A percentile compares a stretch with the other conserved stretches of the same genome.
Evolutionary conservation across 257 asterid species (phyloP).

Genomic region (Solanum virginianum): DNA sequence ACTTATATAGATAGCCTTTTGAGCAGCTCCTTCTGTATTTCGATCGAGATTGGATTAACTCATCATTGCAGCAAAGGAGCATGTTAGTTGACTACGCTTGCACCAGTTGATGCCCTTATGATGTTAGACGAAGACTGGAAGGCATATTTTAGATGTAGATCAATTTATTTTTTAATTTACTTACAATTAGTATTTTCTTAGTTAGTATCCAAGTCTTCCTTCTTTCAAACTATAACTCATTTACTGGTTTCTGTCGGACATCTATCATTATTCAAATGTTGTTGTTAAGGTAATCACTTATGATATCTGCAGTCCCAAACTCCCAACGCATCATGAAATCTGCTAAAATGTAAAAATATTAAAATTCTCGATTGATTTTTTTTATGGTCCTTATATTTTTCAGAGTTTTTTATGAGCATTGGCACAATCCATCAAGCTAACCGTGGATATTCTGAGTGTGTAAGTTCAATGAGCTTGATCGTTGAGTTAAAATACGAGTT

Average conservation of each 20-base stretch:
- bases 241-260: conserved; percentile 10
- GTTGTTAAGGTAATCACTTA: conserved; percentile 53
- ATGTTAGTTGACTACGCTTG: background rate
- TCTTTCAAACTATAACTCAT: background rate
- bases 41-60: background rate
- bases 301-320: background rate
- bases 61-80: background rate
- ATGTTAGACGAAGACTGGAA: conserved; percentile 1
- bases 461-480: background rate
- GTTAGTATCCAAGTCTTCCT: background rate
- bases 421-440: background rate
- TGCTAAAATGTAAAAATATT: background rate
- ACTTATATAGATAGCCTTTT: background rate
- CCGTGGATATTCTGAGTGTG: conserved; percentile 49
- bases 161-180: background rate
- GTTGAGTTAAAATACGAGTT: background rate
- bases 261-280: conserved; percentile 9
- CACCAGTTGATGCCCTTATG: background rate
- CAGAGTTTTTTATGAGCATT: conserved; percentile 23
- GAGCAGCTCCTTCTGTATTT: background rate
- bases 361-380: background rate
- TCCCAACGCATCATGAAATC: background rate
- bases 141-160: background rate
- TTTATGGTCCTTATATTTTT: conserved; percentile 64
- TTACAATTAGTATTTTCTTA: background rate